phyloP scores from a whole-genome alignment of 1,284 basidiomycete species.

The Volvariella surrecta region DNA sequence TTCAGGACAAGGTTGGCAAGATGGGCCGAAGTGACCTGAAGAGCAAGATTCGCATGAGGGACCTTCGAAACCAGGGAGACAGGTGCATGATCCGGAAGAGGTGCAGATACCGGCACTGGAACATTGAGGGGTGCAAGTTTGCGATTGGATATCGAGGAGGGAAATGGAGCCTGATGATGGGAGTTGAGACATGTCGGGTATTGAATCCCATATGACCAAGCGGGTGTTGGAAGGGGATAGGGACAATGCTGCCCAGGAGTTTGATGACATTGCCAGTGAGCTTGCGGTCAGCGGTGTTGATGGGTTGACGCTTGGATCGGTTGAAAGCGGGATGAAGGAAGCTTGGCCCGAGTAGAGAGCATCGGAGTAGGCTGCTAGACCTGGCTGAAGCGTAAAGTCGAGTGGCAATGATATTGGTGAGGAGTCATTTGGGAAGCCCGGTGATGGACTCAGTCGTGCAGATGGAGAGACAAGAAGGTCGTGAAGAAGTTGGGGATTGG shows the following conservation, averaged over 20 bases:
- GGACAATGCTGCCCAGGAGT: conserved; percentile 59
- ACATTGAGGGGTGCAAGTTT: conserved; percentile 63
- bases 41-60: conserved; percentile 70
- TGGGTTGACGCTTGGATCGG: conserved; percentile 35
- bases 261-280: conserved; percentile 55
- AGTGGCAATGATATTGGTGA: conserved; percentile 50
- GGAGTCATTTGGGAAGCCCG: conserved; percentile 52
- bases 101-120: conserved; percentile 64
- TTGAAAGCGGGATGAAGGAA: conserved; percentile 48
- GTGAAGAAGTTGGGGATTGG: conserved; percentile 64
- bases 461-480: conserved; percentile 54
- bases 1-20: conserved; percentile 57
- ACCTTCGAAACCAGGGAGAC: conserved; percentile 66
- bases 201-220: conserved; percentile 66
- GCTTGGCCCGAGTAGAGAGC: conserved; percentile 55
- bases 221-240: conserved; percentile 38
- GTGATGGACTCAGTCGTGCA: conserved; percentile 44
- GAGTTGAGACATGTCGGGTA: conserved; percentile 66
- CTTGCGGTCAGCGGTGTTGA: conserved; percentile 43
- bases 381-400: conserved; percentile 54
- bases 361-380: conserved; percentile 51
- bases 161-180: conserved; percentile 39
- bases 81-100: conserved; percentile 57
- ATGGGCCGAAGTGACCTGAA: conserved; percentile 62
- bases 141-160: conserved; percentile 59